Conservation (phyloP, 208 protist species). For the Histomonas meleagridis region DNA sequence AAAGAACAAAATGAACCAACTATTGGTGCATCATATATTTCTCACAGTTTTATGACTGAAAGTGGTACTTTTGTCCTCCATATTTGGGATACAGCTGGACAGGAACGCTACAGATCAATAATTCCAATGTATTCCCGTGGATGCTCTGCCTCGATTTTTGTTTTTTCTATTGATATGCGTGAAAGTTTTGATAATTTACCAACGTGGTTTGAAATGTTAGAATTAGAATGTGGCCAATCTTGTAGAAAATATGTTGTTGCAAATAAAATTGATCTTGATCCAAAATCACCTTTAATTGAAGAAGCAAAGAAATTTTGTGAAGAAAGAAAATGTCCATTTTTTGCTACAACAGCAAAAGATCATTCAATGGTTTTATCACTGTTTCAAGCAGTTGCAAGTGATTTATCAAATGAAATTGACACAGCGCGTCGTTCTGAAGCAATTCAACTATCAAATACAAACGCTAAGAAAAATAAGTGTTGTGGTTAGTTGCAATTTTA, state of each 20-base stretch:
- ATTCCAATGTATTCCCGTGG: conserved; percentile 13
- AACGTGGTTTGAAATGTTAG: neutral
- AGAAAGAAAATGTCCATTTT: too few species aligned
- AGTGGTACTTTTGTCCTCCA: neutral
- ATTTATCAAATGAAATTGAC: too few species aligned
- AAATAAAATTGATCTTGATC: neutral
- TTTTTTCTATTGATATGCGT: neutral
- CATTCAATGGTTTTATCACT: too few species aligned
- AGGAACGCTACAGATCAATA: neutral
- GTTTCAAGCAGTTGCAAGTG: too few species aligned
- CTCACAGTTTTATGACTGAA: neutral
- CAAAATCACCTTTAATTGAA: too few species aligned
- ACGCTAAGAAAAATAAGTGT: too few species aligned
- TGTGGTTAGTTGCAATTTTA: too few species aligned
- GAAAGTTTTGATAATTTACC: neutral
- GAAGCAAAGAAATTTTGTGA: too few species aligned
- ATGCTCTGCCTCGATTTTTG: neutral
- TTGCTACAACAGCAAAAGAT: too few species aligned
- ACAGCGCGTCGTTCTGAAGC: too few species aligned
- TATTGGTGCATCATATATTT: conserved; percentile 1
- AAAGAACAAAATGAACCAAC: neutral
- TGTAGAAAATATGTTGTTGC: neutral
- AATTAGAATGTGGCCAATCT: neutral
- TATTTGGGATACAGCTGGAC: conserved; percentile 17
- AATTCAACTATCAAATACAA: too few species aligned